Evolutionary conservation across 352 stramenopile genomes (phyloP), one percentile per base, ranked within the genome.

Genomic region (Pythium vanterpoolii): DNA sequence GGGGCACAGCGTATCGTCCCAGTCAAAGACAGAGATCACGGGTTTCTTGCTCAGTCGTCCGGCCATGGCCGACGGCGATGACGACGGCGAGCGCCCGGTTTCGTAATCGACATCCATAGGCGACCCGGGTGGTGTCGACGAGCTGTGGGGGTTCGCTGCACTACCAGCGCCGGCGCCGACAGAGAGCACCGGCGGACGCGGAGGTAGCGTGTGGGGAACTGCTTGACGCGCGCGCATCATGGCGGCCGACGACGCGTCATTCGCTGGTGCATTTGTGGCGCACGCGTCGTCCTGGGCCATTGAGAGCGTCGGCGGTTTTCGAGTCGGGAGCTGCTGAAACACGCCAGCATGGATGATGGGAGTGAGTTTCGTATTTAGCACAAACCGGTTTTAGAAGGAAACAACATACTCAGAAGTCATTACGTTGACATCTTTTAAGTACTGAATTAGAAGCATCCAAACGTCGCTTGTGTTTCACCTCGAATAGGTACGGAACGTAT

Each of bases 1-100:
- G 7, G 77, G 77, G 31, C 77, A 88, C 6, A 88, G 66, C 24
- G 77, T 88, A 66, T 88, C 77, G 36, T 87, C 77, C 77, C 77
- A 87, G 61, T 87, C 77, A 27, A 87, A 83, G 28, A 87, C 66
- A 0, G 71, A 74, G 19, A 83, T 62, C 31, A 62, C 55, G 19
- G 55, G 55, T 38, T 54, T 62, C 23, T 46, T 40, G 28, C 28
- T 19, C n/a, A 30, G 42, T 14, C 40, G 23, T 75, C 44, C 18
- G 66, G 72, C 24, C 62, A 63, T 53, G 23, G 42, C 43, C 14
- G 51, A 34, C 10, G 55, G 43, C 26, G 62, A 56, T 13, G 48
- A 19, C 27, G 52, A 13, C 19, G 60, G 51, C 4, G 47, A 59
- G 13, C 57, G 57, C 4, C 28, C 28, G 28, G 39, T 48, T 23